These are phyloP conservation scores for Rhododendron ovatum DNA, from an alignment of 148 eudicot genomes.

Conservation along the genomic window DNA sequence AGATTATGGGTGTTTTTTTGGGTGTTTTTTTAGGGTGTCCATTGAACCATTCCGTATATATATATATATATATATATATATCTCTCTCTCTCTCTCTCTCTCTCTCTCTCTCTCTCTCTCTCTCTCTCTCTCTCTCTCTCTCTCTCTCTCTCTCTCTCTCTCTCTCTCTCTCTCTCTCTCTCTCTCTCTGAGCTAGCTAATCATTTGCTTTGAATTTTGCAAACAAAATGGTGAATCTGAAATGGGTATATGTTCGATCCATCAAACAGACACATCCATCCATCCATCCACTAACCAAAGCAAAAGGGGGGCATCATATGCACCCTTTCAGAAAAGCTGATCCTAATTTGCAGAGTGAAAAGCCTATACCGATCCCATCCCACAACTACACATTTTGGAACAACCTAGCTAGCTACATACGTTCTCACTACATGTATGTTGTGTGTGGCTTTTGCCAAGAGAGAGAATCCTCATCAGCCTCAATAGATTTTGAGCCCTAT, in stretches of 20 bases:
- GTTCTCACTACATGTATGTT: not conserved
- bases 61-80: too few relatives aligned
- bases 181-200: slow-evolving; percentile 2
- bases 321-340: slow-evolving; percentile 33
- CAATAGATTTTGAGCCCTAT: not conserved
- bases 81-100: too few relatives aligned
- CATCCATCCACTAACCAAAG: slow-evolving; percentile 45
- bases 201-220: slow-evolving; percentile 18
- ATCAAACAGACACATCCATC: slow-evolving; percentile 27
- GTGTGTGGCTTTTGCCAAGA: not conserved
- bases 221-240: slow-evolving; percentile 17
- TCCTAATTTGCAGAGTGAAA: slow-evolving; percentile 24
- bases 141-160: too few relatives aligned
- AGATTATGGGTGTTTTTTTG: too few relatives aligned
- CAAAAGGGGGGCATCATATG: slow-evolving; percentile 29
- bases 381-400: not conserved
- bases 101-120: too few relatives aligned
- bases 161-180: not conserved
- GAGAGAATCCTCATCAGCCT: not conserved
- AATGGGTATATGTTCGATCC: slow-evolving; percentile 36
- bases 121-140: too few relatives aligned
- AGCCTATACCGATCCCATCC: not conserved
- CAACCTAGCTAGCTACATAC: not conserved
- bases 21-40: too few relatives aligned
- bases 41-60: too few relatives aligned